phyloP scores from a whole-genome alignment of 2,329 filamentous ascomycete species.

The Ceratocystis diversiconidia region DNA sequence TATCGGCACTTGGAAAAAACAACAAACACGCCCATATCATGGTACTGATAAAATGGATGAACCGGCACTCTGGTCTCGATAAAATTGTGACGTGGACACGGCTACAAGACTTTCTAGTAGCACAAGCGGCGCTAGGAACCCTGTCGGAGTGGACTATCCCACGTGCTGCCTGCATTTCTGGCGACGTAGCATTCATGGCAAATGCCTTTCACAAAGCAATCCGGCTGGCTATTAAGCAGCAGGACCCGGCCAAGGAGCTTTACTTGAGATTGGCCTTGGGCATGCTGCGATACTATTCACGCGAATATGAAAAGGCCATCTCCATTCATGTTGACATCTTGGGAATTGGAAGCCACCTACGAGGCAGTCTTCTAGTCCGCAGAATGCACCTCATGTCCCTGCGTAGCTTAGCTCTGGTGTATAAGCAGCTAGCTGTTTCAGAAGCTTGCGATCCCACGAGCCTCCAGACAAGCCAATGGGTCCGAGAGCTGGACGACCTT shows the following conservation, averaged over 20 bases:
- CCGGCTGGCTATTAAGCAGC: constrained; percentile 24
- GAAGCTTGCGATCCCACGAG: constrained; percentile 21
- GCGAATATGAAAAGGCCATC: constrained; percentile 26
- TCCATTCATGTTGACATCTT: constrained; percentile 27
- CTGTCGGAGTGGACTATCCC: constrained; percentile 30
- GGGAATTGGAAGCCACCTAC: constrained; percentile 27
- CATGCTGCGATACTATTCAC: constrained; percentile 26
- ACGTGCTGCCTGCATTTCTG: constrained; percentile 27
- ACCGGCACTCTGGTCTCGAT: constrained; percentile 21
- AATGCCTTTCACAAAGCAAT: constrained; percentile 25
- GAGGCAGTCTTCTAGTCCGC: constrained; percentile 29
- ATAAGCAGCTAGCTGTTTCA: constrained; percentile 25
- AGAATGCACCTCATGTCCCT: constrained; percentile 30
- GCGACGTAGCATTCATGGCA: constrained; percentile 24
- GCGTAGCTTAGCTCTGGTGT: constrained; percentile 28
- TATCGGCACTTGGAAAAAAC: constrained; percentile 27
- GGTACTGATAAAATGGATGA: constrained; percentile 26
- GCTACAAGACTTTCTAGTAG: constrained; percentile 27
- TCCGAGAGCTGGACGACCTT: constrained; percentile 26
- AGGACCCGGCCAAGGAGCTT: constrained; percentile 27
- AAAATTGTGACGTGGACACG: constrained; percentile 18
- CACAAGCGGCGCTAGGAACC: constrained; percentile 24
- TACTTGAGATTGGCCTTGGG: constrained; percentile 29
- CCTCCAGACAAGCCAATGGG: constrained; percentile 24
- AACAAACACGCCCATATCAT: constrained; percentile 28